Evolutionary conservation across 2,329 filamentous ascomycete genomes (phyloP).

Genomic region (Dothideomycetidae sp.): DNA sequence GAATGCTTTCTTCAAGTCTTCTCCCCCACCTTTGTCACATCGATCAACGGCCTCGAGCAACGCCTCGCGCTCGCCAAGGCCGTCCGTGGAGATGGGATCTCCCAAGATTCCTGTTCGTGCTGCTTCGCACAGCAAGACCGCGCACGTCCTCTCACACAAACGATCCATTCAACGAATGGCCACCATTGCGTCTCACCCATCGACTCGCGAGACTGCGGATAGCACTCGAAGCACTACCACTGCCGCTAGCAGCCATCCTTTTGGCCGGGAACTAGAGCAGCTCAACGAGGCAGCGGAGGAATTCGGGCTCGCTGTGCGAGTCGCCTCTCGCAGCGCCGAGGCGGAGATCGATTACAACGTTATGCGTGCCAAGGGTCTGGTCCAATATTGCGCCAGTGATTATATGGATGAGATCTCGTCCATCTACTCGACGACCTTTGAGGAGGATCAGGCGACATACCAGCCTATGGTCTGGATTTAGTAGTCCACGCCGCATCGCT

Average conservation of each 20-base stretch:
- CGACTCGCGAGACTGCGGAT: conserved; percentile 35
- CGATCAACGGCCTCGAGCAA: conserved; percentile 12
- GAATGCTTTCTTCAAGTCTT: conserved; percentile 43
- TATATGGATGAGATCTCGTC: conserved; percentile 70
- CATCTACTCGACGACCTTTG: conserved; percentile 39
- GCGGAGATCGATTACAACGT: conserved; percentile 61
- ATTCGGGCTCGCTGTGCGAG: conserved; percentile 45
- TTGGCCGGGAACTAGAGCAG: conserved; percentile 78
- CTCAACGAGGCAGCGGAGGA: conserved; percentile 90
- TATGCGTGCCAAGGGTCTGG: conserved; percentile 54
- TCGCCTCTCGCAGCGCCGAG: conserved; percentile 32
- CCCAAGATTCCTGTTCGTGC: conserved; percentile 65
- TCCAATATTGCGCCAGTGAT: conserved; percentile 62
- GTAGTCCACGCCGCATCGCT: conserved; percentile 7
- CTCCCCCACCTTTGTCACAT: conserved; percentile 19
- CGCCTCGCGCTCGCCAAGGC: conserved; percentile 25
- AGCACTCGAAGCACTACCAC: conserved; percentile 17
- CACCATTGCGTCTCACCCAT: conserved; percentile 32
- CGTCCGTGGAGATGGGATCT: conserved; percentile 32
- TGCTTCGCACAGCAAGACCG: conserved; percentile 78
- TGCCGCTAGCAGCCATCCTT: conserved; percentile 48
- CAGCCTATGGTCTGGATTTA: conserved; percentile 16
- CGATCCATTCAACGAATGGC: conserved; percentile 41
- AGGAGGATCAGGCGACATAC: conserved; percentile 15
- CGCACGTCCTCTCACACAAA: conserved; percentile 60